Evolutionary conservation across 768 basidiomycete species (phyloP).

Genomic region (Panellus pusillus): DNA sequence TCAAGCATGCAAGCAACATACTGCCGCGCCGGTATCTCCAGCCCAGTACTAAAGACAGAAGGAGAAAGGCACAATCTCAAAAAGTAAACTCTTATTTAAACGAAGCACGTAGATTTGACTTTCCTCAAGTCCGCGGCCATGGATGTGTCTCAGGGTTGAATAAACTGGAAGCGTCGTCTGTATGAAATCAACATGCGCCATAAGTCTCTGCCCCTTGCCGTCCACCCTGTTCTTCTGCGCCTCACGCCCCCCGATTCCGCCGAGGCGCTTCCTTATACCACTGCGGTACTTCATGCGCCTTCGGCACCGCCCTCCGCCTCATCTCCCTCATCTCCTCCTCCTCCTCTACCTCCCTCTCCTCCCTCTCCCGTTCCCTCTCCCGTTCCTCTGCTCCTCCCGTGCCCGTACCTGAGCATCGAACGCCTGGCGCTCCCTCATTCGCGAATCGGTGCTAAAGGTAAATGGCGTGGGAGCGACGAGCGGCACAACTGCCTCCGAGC

Average conservation of each 20-base stretch:
- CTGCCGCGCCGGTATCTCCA: no score
- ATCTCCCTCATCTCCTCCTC: slow-evolving; percentile 61
- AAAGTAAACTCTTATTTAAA: no score
- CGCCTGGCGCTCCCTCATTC: slow-evolving; percentile 61
- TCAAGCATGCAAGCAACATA: no score
- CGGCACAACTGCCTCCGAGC: slow-evolving; percentile 47
- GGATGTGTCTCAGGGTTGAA: no score
- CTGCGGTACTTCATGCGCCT: slow-evolving; percentile 70
- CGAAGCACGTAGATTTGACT: no score
- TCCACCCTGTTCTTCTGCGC: neutral
- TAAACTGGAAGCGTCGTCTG: no score
- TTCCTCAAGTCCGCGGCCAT: no score
- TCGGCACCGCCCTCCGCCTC: slow-evolving; percentile 62
- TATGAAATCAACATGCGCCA: neutral
- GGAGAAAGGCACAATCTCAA: no score
- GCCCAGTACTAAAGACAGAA: no score
- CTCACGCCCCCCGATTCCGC: slow-evolving; percentile 34
- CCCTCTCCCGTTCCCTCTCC: slow-evolving; percentile 47
- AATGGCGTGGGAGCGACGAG: slow-evolving; percentile 42
- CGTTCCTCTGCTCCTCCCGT: slow-evolving; percentile 56
- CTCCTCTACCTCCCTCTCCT: slow-evolving; percentile 53
- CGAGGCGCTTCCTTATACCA: slow-evolving; percentile 77
- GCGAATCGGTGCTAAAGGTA: slow-evolving; percentile 51
- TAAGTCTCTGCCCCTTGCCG: neutral
- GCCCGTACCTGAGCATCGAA: slow-evolving; percentile 60